Percentiles rank a stretch among this genome's conserved stretches.
These are phyloP conservation scores for Nakazawaea wyomingensis DNA, from an alignment of 805 yeast species.

Conservation along the genomic window DNA sequence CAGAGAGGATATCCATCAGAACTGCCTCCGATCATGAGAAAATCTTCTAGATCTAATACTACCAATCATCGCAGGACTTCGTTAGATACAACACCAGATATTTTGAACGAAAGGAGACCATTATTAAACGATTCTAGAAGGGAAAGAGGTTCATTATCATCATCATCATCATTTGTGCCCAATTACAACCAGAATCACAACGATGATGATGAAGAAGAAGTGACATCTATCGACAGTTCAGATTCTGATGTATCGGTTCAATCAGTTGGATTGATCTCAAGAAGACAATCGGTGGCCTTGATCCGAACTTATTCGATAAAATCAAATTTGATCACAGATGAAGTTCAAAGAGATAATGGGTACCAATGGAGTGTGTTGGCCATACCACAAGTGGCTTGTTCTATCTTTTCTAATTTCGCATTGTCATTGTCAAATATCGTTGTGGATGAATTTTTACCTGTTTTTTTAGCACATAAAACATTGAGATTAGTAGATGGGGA, in stretches of 20 bases:
- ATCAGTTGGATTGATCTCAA: constrained; percentile 10
- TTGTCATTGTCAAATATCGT: constrained; percentile 44
- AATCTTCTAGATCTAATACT: background rate
- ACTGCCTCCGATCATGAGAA: background rate
- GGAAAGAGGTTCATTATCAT: too few relatives aligned
- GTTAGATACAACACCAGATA: background rate
- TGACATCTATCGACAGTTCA: background rate
- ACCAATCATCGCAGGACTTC: background rate
- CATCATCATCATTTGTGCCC: background rate
- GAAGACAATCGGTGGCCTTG: constrained; percentile 12
- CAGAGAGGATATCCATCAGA: background rate
- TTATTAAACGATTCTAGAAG: too few relatives aligned
- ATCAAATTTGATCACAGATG: constrained; percentile 2
- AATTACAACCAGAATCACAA: background rate
- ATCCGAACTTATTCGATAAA: constrained; percentile 8
- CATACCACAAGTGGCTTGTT: constrained; percentile 9
- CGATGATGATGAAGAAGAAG: background rate
- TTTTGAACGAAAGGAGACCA: background rate
- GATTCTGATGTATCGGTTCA: constrained; percentile 11
- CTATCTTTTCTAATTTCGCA: constrained; percentile 30
- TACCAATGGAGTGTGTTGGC: constrained; percentile 18
- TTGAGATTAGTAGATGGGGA: constrained; percentile 4
- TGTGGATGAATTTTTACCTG: constrained; percentile 51
- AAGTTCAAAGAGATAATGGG: constrained; percentile 1
- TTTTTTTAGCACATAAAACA: constrained; percentile 29